These are phyloP conservation scores for Fonsecaea erecta DNA, from an alignment of 2,329 filamentous ascomycete species.

Conservation along the genomic window DNA sequence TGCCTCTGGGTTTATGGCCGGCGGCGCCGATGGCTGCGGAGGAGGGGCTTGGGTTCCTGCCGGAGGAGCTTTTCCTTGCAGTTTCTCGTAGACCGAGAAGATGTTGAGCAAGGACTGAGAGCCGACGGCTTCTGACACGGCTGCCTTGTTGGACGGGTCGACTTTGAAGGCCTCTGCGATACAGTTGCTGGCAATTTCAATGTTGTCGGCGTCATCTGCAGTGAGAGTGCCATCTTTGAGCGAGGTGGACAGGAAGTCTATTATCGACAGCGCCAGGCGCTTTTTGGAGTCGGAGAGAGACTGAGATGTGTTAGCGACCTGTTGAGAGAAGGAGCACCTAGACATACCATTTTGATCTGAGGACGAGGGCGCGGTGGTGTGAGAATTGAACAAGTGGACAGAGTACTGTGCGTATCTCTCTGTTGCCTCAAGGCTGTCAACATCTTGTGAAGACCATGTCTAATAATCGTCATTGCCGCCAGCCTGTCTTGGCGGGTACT, in stretches of 20 bases:
- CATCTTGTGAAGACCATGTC: neutral
- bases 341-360: neutral
- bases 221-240: slow-evolving; percentile 85
- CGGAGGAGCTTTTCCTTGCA: slow-evolving; percentile 68
- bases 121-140: slow-evolving; percentile 77
- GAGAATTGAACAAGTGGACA: neutral
- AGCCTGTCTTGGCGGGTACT: neutral
- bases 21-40: slow-evolving; percentile 45
- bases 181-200: slow-evolving; percentile 92
- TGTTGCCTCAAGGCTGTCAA: neutral
- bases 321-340: neutral
- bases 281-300: slow-evolving; percentile 63
- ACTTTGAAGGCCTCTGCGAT: slow-evolving; percentile 96
- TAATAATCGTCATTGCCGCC: neutral
- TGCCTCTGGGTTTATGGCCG: slow-evolving; percentile 66
- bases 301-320: slow-evolving; percentile 10
- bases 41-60: slow-evolving; percentile 48
- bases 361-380: neutral
- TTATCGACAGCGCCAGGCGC: slow-evolving; percentile 94
- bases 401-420: neutral
- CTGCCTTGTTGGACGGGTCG: slow-evolving; percentile 75
- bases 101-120: slow-evolving; percentile 87
- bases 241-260: slow-evolving; percentile 88
- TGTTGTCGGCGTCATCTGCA: slow-evolving; percentile 85
- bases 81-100: slow-evolving; percentile 95